phyloP scores from a whole-genome alignment of 106 monocot genomes.

The Acanthochlamys bracteata region DNA sequence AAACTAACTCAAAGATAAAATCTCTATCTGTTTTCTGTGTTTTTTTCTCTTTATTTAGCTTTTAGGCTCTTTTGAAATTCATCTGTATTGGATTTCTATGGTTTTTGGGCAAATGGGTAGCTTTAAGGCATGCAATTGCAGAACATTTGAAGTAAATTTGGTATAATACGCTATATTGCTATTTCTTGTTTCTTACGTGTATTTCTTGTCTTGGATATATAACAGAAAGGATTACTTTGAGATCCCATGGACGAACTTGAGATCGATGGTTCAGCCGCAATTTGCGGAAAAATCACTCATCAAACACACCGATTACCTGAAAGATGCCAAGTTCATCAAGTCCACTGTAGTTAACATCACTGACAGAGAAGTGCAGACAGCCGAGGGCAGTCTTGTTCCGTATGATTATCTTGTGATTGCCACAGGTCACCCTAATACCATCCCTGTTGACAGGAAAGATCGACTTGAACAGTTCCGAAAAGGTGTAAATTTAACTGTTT shows the following conservation, averaged over 20 bases:
- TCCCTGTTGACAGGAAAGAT: slow-evolving; percentile 14
- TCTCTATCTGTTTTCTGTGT: not conserved
- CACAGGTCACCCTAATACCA: slow-evolving; percentile 20
- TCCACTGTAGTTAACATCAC: slow-evolving; percentile 20
- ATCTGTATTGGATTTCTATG: too few species aligned
- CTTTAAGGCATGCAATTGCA: too few species aligned
- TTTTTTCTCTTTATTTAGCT: not conserved
- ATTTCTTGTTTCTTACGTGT: not conserved
- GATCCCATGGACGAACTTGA: slow-evolving; percentile 52
- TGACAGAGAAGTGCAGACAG: slow-evolving; percentile 23
- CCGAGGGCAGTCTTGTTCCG: slow-evolving; percentile 11
- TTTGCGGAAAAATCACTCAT: slow-evolving; percentile 28
- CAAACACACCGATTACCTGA: slow-evolving; percentile 26
- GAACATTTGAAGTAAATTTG: too few species aligned
- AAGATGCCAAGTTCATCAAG: slow-evolving; percentile 16
- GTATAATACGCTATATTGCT: too few species aligned
- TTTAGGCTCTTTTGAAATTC: not conserved
- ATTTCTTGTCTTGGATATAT: not conserved
- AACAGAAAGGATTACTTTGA: slow-evolving; percentile 62
- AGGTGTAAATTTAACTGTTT: slow-evolving; percentile 10
- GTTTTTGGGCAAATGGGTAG: too few species aligned
- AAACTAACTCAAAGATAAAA: not conserved
- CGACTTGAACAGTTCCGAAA: slow-evolving; percentile 22
- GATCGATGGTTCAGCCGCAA: slow-evolving; percentile 23
- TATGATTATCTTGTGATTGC: slow-evolving; percentile 37